phyloP scores from a whole-genome alignment of 441 rosid genomes.

The Rhodomyrtus psidioides region DNA sequence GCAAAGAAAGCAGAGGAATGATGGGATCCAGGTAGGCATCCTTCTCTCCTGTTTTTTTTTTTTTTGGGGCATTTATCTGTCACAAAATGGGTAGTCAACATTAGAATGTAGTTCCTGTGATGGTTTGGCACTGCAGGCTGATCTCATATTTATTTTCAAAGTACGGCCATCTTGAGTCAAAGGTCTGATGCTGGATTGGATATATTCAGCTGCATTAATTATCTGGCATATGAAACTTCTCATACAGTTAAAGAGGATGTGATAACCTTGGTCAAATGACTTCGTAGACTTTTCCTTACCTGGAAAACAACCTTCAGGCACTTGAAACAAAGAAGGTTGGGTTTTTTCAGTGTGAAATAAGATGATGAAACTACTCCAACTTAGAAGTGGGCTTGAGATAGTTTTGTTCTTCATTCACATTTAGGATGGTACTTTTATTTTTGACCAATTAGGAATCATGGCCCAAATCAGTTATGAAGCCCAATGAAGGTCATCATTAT shows the following conservation, averaged over 20 bases:
- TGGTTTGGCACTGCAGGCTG: not conserved
- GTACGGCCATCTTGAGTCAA: not conserved
- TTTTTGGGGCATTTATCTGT: not conserved
- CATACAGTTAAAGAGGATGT: not conserved
- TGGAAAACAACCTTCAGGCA: not conserved
- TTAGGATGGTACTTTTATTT: not conserved
- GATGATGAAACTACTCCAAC: not conserved
- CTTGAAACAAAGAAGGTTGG: not conserved
- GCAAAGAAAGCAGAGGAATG: conserved; percentile 96
- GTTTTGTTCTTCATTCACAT: not conserved
- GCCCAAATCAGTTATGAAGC: not conserved
- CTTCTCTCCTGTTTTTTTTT: not conserved
- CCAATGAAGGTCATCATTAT: not conserved
- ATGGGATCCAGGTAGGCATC: conserved; percentile 67
- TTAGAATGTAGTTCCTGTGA: not conserved
- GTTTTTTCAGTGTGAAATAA: not conserved
- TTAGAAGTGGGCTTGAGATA: not conserved
- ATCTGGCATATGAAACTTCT: not conserved
- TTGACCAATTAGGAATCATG: not conserved
- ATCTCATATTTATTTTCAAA: not conserved
- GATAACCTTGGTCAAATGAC: not conserved
- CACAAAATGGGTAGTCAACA: not conserved
- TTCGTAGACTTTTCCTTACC: not conserved
- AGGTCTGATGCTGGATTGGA: not conserved
- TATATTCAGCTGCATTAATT: not conserved